Conservation (phyloP, 2,329 filamentous ascomycete genomes). For the Trichoderma polysporum region DNA sequence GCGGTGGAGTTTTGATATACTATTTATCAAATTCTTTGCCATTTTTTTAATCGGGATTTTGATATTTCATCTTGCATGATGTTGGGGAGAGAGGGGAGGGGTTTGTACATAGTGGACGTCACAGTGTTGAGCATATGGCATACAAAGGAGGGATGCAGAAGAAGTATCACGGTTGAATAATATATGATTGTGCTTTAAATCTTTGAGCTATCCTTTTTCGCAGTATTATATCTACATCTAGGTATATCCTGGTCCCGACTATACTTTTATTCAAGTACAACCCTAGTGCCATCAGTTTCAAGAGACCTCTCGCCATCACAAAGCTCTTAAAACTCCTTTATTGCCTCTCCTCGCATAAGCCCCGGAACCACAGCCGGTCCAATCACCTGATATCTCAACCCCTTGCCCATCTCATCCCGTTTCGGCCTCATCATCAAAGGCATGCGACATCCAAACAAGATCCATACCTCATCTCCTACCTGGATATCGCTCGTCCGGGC, state of each 20-base stretch:
- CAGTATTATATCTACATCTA: neutral
- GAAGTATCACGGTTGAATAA: neutral
- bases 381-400: neutral
- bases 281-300: neutral
- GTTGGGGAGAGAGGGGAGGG: neutral
- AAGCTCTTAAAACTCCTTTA: neutral
- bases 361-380: neutral
- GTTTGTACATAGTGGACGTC: slow-evolving; percentile 6
- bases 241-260: neutral
- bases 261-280: neutral
- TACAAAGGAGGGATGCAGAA: neutral
- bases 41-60: neutral
- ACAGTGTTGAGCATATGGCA: slow-evolving; percentile 1
- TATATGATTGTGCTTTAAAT: slow-evolving; percentile 2
- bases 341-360: neutral
- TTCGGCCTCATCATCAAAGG: neutral
- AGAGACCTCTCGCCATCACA: neutral
- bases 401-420: neutral
- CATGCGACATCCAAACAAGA: neutral
- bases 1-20: slow-evolving; percentile 2
- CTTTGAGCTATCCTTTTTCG: neutral
- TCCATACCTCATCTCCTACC: neutral
- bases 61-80: neutral
- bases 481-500: neutral
- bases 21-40: neutral